These are phyloP conservation scores for Achlya hypogyna DNA, from an alignment of 352 stramenopile genomes.

Conservation along the genomic window DNA sequence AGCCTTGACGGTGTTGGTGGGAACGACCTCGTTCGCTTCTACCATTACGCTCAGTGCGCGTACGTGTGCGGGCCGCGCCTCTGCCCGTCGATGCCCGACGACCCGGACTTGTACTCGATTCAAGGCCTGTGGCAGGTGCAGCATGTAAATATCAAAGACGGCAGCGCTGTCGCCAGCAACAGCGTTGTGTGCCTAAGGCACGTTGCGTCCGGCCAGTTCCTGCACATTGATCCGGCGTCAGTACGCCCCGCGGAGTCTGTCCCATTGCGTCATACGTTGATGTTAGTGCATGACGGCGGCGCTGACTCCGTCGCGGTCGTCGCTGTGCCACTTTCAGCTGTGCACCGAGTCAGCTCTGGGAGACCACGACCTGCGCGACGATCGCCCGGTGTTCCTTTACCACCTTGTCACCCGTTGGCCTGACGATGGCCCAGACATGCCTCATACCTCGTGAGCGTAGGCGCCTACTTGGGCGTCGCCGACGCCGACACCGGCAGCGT, in stretches of 20 bases:
- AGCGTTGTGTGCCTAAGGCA: neutral
- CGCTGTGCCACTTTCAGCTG: too few relatives aligned
- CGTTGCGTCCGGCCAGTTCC: neutral
- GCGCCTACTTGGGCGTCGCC: too few relatives aligned
- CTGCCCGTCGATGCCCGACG: neutral
- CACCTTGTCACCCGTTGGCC: too few relatives aligned
- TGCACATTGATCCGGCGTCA: neutral
- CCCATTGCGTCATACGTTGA: too few relatives aligned
- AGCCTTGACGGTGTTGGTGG: neutral
- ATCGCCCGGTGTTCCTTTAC: too few relatives aligned
- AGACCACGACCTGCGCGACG: too few relatives aligned
- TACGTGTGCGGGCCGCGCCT: neutral
- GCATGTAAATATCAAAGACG: neutral
- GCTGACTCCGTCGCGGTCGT: too few relatives aligned
- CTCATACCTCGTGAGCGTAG: too few relatives aligned
- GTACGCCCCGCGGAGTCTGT: neutral
- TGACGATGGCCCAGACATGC: too few relatives aligned
- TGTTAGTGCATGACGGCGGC: too few relatives aligned
- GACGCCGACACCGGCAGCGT: too few relatives aligned
- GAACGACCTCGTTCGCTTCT: neutral
- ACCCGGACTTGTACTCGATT: neutral
- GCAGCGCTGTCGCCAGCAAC: neutral
- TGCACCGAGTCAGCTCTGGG: too few relatives aligned
- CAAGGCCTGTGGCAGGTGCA: neutral
- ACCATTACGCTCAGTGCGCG: neutral